These are phyloP conservation scores for Rosa persica DNA, from an alignment of 306 rosid species.

Conservation along the genomic window DNA sequence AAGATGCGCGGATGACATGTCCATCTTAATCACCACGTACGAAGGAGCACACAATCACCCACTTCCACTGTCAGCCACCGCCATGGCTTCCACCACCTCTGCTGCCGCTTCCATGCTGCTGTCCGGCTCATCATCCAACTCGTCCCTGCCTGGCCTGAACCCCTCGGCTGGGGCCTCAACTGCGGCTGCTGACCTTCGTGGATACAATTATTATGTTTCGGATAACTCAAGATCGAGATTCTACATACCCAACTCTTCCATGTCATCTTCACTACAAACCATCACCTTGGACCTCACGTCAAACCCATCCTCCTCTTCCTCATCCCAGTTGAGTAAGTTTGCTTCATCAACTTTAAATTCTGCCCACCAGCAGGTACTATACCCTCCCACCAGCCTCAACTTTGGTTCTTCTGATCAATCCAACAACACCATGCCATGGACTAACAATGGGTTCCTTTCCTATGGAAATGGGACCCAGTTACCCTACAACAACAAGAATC, in stretches of 20 bases:
- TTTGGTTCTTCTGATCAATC: slow-evolving; percentile 52
- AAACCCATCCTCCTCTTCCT: slow-evolving; percentile 41
- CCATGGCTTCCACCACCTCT: slow-evolving; percentile 95
- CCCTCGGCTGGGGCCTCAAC: slow-evolving; percentile 23
- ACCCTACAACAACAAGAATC: slow-evolving; percentile 40
- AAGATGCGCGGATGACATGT: slow-evolving; percentile 76
- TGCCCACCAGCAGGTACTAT: slow-evolving; percentile 44
- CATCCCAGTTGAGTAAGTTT: slow-evolving; percentile 44
- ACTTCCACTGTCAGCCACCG: slow-evolving; percentile 81
- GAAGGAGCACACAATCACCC: slow-evolving; percentile 97
- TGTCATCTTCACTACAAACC: slow-evolving; percentile 70
- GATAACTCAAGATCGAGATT: slow-evolving; percentile 45
- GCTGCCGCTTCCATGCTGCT: slow-evolving; percentile 90
- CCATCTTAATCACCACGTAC: slow-evolving; percentile 78
- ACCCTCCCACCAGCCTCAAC: slow-evolving; percentile 50
- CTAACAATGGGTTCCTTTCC: slow-evolving; percentile 45
- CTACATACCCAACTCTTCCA: slow-evolving; percentile 60
- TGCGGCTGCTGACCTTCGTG: slow-evolving; percentile 36
- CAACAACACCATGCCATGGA: slow-evolving; percentile 50
- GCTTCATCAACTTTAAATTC: slow-evolving; percentile 34
- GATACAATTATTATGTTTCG: slow-evolving; percentile 53
- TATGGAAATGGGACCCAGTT: slow-evolving; percentile 28
- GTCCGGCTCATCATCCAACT: slow-evolving; percentile 54
- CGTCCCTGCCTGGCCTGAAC: slow-evolving; percentile 30
- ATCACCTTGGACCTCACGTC: slow-evolving; percentile 91